These are phyloP conservation scores for Diplodia intermedia DNA, from an alignment of 2,329 filamentous ascomycete genomes.

Conservation along the genomic window DNA sequence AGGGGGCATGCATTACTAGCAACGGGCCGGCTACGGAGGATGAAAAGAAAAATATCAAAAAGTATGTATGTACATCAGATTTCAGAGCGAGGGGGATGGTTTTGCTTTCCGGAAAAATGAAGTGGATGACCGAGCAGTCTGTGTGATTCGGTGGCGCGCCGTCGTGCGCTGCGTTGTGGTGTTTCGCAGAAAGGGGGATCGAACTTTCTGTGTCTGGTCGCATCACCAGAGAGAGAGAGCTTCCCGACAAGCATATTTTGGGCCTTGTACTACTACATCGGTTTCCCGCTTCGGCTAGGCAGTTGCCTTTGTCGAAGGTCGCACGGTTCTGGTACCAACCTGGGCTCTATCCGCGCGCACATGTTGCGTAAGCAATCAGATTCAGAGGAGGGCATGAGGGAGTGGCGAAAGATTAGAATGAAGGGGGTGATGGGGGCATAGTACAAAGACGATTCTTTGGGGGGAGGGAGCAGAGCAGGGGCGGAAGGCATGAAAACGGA, in stretches of 20 bases:
- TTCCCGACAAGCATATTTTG: too few species aligned
- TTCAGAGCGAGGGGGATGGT: background rate
- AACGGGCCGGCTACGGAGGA: background rate
- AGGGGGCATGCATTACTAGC: background rate
- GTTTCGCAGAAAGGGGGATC: background rate
- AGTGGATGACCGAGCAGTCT: constrained; percentile 12
- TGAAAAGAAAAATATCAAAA: background rate
- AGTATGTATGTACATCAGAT: constrained; percentile 15
- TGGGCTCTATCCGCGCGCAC: background rate
- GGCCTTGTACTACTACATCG: too few species aligned
- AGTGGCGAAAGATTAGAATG: background rate
- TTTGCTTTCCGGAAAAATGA: constrained; percentile 15
- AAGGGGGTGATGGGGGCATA: background rate
- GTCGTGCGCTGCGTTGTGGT: background rate
- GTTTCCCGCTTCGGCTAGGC: too few species aligned
- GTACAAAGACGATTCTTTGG: background rate
- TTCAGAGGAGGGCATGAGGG: background rate
- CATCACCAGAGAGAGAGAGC: too few species aligned
- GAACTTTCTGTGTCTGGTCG: background rate
- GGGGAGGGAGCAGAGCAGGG: too few species aligned
- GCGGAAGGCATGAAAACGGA: background rate
- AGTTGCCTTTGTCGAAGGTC: too few species aligned
- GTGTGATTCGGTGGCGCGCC: background rate
- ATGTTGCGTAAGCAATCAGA: background rate
- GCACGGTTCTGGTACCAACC: too few species aligned